These are phyloP conservation scores for Populus hybrid DNA, from an alignment of 441 rosid species.

Conservation along the genomic window DNA sequence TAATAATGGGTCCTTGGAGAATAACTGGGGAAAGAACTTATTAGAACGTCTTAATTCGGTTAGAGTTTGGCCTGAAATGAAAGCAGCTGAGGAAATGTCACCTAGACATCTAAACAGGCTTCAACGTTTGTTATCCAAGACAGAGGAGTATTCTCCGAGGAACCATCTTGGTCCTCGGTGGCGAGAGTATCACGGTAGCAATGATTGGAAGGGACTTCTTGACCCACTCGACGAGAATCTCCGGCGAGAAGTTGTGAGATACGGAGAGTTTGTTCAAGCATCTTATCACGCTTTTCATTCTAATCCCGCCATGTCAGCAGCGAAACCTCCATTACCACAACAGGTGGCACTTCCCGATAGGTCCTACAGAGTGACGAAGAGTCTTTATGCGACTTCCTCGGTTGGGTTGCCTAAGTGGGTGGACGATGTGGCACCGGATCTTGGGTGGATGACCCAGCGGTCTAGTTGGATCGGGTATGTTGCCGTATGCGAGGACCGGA, in stretches of 20 bases:
- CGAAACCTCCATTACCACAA: constrained; percentile 39
- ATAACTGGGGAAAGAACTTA: constrained; percentile 28
- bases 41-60: constrained; percentile 52
- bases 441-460: constrained; percentile 63
- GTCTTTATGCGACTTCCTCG: constrained; percentile 67
- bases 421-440: constrained; percentile 57
- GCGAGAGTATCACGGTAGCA: constrained; percentile 58
- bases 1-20: constrained; percentile 21
- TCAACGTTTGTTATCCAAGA: constrained; percentile 63
- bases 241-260: constrained; percentile 68
- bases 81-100: constrained; percentile 82
- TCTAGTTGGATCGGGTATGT: constrained; percentile 88
- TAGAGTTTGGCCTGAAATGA: constrained; percentile 72
- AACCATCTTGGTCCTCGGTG: constrained; percentile 47
- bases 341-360: constrained; percentile 52
- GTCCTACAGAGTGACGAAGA: constrained; percentile 54
- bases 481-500: constrained; percentile 67
- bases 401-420: constrained; percentile 66
- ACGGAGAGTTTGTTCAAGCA: constrained; percentile 69
- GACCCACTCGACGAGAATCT: constrained; percentile 73
- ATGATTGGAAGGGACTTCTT: constrained; percentile 58
- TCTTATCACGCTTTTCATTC: constrained; percentile 70
- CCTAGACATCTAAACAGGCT: constrained; percentile 67
- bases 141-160: constrained; percentile 77
- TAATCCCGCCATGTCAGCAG: constrained; percentile 54